phyloP scores from a whole-genome alignment of 371 early-diverging fungal genomes.

The Vairimorpha necatrix region DNA sequence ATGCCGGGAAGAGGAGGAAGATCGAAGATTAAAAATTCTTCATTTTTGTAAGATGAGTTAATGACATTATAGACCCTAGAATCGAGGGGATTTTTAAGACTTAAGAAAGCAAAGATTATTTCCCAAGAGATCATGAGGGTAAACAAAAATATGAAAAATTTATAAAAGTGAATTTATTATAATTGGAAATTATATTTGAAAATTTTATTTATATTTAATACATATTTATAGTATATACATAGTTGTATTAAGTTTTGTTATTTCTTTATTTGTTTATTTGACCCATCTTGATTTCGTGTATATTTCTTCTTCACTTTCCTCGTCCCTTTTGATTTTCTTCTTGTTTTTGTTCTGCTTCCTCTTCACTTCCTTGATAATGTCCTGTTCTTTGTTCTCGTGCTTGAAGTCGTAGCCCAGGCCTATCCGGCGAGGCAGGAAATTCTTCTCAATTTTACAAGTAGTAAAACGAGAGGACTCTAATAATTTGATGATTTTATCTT shows the following conservation, averaged over 20 bases:
- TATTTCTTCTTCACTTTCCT: background rate
- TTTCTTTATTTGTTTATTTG: background rate
- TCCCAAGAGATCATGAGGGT: too few relatives aligned
- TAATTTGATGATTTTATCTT: slow-evolving; percentile 5
- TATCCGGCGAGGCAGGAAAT: slow-evolving; percentile 24
- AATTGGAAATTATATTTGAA: too few relatives aligned
- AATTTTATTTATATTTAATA: too few relatives aligned
- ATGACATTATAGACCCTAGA: background rate
- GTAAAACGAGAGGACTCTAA: slow-evolving; percentile 21
- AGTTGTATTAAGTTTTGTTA: too few relatives aligned
- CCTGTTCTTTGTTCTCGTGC: background rate
- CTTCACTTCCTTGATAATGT: slow-evolving; percentile 2
- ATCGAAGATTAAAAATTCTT: background rate
- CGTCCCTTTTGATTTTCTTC: background rate
- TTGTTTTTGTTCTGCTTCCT: background rate
- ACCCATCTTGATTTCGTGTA: background rate
- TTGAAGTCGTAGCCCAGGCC: slow-evolving; percentile 40
- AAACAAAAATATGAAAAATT: too few relatives aligned
- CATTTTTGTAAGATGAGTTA: background rate
- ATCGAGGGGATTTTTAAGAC: too few relatives aligned
- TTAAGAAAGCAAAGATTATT: too few relatives aligned
- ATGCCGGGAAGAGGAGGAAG: background rate
- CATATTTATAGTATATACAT: too few relatives aligned
- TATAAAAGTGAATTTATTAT: too few relatives aligned
- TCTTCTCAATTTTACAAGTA: slow-evolving; percentile 14